Base-by-base conservation (phyloP, 2,329 filamentous ascomycete genomes). In the Diaporthe ampelina region DNA sequence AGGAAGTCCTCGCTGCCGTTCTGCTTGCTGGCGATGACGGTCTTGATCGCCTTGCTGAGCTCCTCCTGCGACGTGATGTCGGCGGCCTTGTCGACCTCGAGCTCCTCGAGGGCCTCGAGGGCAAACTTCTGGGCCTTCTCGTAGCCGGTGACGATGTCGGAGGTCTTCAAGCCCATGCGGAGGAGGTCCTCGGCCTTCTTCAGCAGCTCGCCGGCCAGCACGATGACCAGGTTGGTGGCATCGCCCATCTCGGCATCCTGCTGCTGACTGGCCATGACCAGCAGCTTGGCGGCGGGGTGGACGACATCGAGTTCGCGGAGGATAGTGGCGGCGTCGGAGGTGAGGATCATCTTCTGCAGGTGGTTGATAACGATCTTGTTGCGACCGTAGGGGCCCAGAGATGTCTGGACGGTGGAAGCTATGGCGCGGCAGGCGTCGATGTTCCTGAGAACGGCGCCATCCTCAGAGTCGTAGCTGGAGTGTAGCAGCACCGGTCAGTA, bases 311-410 rank as follows among this genome's bases (percentile, higher is more conserved):
- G 92, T 87, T 99, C 97, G 81, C 95, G 93, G 79, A 99, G 90
- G 83, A 99, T 99, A 57, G 97, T 98, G 78, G 97, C 97, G 78
- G 97, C 97, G 83, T 99, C 97, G 76, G 95, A 98, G 79, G 97
- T 99, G 78, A 99, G 89, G 80, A 98, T 97, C 97, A 99, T 98
- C 90, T 99, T 99, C 85, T 98, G 95, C 77, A 99, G 90, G 87
- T 99, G 97, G 89, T 99, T 99, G 89, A 99, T 98, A 87, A 99
- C 95, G 82, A 99, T 95, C 89, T 99, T 99, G 90, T 99, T 99
- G 85, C 97, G 94, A 81, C 97, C 97, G 86, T 98, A 98, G 75
- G 97, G 97, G 70, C 97, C 97, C 48, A 99, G 91, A 59, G 97
- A 98, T 73, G 97, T 98, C 88, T 98, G 95, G 67, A 99, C 97